Percentiles rank a stretch among this genome's conserved stretches.
These are phyloP conservation scores for Fraxinus quadrangulata DNA, from an alignment of 257 asterid genomes.

Conservation along the genomic window DNA sequence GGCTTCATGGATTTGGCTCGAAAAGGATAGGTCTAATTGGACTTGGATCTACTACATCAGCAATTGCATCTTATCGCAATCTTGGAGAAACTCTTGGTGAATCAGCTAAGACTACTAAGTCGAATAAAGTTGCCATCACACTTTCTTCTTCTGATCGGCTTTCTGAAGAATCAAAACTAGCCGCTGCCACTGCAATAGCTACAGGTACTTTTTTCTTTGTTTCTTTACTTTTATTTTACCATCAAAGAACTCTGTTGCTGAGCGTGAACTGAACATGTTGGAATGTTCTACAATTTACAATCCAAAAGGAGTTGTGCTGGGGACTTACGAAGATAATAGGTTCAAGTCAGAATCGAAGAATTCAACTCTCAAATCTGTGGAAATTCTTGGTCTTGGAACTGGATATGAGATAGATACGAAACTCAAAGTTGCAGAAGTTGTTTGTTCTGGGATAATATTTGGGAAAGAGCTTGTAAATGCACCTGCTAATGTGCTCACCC, in stretches of 20 bases:
- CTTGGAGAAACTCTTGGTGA: slow-evolving; percentile 92
- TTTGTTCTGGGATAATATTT: slow-evolving; percentile 75
- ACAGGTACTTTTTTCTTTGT: slow-evolving; percentile 48
- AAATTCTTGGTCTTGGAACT: slow-evolving; percentile 85
- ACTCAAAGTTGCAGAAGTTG: slow-evolving; percentile 73
- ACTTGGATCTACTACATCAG: slow-evolving; percentile 62
- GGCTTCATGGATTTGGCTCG: slow-evolving; percentile 77
- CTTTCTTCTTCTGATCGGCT: slow-evolving; percentile 77
- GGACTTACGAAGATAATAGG: slow-evolving; percentile 82
- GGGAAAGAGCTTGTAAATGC: slow-evolving; percentile 94
- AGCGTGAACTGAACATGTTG: neutral
- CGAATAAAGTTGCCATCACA: slow-evolving; percentile 71
- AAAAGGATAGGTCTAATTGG: slow-evolving; percentile 85
- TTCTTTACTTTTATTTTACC: neutral
- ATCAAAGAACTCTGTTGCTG: neutral
- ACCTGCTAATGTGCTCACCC: slow-evolving; percentile 96
- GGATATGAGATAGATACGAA: slow-evolving; percentile 82
- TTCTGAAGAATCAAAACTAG: slow-evolving; percentile 58
- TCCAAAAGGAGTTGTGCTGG: slow-evolving; percentile 68
- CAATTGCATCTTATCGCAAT: slow-evolving; percentile 60
- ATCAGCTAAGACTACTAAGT: slow-evolving; percentile 77
- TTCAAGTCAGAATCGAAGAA: slow-evolving; percentile 82
- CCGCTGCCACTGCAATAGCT: slow-evolving; percentile 78
- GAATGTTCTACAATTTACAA: slow-evolving; percentile 17
- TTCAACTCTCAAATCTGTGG: slow-evolving; percentile 66